Evolutionary conservation across 179 eudicot species (phyloP), one percentile per base, ranked within the genome.

Genomic region (Spergularia azorica): DNA sequence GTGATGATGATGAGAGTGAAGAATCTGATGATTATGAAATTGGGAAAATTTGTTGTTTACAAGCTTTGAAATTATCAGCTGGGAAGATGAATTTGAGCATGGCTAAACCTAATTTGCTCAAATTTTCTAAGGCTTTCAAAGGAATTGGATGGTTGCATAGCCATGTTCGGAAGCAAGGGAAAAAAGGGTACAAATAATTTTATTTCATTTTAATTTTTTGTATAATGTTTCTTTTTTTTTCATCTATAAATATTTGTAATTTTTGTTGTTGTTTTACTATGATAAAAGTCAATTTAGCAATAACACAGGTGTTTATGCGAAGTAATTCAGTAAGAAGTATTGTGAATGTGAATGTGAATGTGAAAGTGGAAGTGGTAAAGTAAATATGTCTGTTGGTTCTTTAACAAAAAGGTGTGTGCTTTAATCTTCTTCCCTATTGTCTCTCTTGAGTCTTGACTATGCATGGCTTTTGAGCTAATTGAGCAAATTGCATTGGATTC

Each of bases 51-150:
- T 93, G 92, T 65, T 92, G 97, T 54, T 83, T 93, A 46, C 93
- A 89, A 83, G 97, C 93, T 21, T 77, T 93, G 76, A 92, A 90
- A 65, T 84, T 93, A 59, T 93, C 98, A 46, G 75, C 89, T 14
- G 90, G 89, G 68, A 93, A 92, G 82, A 85, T 90, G 90, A 93
- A 89, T 84, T 72, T 92, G 70, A 93, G 89, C 41, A 86, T 91
- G 93, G 86, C 83, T 9, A 86, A 67, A 83, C 87, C 97, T 56
- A 88, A 74, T 74, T 83, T 90, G 74, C 57, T 84, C 43, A 92
- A 84, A 80, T 74, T 92, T 78, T 80, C 92, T 2, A 93, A 89
- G 84, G 95, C 88, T 20, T 82, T 93, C 70, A 92, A 88, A 76
- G 97, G 95, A 16, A 66, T 90, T 74, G 95, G 95, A 13, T 92